Percentiles rank a stretch among this genome's conserved stretches.
phyloP scores from a whole-genome alignment of 2,329 filamentous ascomycete species.

The Fusarium sp. region DNA sequence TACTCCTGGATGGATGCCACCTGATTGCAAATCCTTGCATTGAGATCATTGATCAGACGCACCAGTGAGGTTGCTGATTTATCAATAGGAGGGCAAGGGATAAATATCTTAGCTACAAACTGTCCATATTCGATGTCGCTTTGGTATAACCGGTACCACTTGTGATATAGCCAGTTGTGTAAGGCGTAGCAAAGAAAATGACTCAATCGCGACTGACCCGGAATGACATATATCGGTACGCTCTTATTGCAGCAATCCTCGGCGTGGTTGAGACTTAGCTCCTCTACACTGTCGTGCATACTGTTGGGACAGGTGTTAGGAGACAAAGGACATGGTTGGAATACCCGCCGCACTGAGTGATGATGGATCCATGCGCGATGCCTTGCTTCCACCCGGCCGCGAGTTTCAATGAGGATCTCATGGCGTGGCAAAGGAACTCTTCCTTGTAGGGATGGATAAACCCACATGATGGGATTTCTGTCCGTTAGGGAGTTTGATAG shows the following conservation, averaged over 20 bases:
- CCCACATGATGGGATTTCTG: too few relatives aligned
- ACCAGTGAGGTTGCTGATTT: background rate
- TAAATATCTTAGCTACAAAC: background rate
- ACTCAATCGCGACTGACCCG: too few relatives aligned
- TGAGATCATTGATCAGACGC: background rate
- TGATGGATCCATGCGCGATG: background rate
- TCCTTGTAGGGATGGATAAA: too few relatives aligned
- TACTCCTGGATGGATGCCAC: background rate
- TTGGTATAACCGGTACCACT: background rate
- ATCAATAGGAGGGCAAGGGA: background rate
- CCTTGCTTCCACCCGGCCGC: background rate
- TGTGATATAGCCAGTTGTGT: background rate
- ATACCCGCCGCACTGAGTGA: background rate
- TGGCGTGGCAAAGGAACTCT: background rate
- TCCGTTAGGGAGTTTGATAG: too few relatives aligned
- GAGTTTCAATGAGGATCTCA: background rate
- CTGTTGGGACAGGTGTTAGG: background rate
- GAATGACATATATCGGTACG: background rate
- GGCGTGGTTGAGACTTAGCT: background rate
- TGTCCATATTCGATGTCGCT: background rate
- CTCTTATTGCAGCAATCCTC: background rate
- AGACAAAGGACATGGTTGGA: background rate
- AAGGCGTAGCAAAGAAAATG: background rate
- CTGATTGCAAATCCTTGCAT: background rate
- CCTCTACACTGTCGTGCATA: background rate